Evolutionary conservation across 2,329 filamentous ascomycete species (phyloP), one percentile per base, ranked within the genome.

Genomic region (Aureobasidium pullulans): DNA sequence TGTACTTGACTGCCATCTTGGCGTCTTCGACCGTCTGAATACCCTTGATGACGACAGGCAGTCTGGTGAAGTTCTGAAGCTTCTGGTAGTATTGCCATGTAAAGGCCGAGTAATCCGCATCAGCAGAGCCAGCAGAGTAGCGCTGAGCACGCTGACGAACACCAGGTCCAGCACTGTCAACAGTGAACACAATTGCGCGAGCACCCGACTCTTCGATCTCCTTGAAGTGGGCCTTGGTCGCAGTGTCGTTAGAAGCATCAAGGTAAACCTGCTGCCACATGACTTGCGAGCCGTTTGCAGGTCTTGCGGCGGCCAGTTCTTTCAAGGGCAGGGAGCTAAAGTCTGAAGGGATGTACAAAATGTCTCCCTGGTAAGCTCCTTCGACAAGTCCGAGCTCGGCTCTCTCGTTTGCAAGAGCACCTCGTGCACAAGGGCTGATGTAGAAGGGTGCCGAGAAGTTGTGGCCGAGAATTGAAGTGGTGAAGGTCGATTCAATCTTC

Each of bases 381-480:
- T 77, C 73, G 58, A 81, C 75, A 19, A 84, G 68, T 65, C 79
- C 79, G 7, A 75, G 64, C 69, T 83, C 80, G 8, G 65, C 66
- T 73, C 96, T 91, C 0, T 87, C 87, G 70, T 96, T 81, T 61
- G 92, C 93, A 9, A 96, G 84, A 75, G 96, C 96, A 66, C 92
- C 93, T 9, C 96, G 82, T 0, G 93, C 93, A 15, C 93, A 96
- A 42, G 93, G 93, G 1, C 93, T 96, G 39, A 96, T 87, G 76
- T 96, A 97, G 76, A 96, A 94, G 19, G 93, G 93, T 49, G 93
- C 87, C 61, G 86, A 83, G 63, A 85, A 84, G 69, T 88, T 89
- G 44, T 87, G 85, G 63, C 91, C 92, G 10, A 97, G 86, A 89
- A 97, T 96, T 2, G 87, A 95, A 23, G 92, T 96, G 19, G 64